phyloP scores from a whole-genome alignment of 2,329 filamentous ascomycete genomes.

The Hortaea sp. region DNA sequence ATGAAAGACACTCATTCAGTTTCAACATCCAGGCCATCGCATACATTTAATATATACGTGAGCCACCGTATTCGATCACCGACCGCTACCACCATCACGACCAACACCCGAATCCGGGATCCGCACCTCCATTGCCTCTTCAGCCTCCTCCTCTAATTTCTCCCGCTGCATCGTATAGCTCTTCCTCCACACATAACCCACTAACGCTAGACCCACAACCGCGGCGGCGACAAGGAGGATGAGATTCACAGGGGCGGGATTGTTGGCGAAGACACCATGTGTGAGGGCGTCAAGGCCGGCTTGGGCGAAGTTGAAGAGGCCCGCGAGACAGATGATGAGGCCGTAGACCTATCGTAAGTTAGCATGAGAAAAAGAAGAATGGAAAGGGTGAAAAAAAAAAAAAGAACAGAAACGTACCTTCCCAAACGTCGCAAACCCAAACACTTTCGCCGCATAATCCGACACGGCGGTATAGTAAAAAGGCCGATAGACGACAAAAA shows the following conservation, averaged over 20 bases:
- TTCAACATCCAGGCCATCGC: no score
- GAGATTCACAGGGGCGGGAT: slow-evolving; percentile 70
- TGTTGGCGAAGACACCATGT: slow-evolving; percentile 57
- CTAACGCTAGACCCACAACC: slow-evolving; percentile 54
- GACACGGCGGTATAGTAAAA: slow-evolving; percentile 85
- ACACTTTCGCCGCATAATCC: slow-evolving; percentile 84
- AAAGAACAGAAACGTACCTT: slow-evolving; percentile 33
- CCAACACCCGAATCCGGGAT: no score
- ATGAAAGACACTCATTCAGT: no score
- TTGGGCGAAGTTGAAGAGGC: slow-evolving; percentile 75
- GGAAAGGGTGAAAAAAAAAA: no score
- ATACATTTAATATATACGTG: no score
- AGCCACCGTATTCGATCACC: no score
- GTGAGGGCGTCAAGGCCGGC: slow-evolving; percentile 69
- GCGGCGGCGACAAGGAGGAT: slow-evolving; percentile 54
- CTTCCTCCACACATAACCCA: slow-evolving; percentile 53
- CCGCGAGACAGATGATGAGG: slow-evolving; percentile 75
- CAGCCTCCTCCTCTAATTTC: slow-evolving; percentile 34
- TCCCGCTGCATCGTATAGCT: slow-evolving; percentile 35
- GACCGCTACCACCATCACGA: no score
- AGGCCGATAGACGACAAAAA: slow-evolving; percentile 77
- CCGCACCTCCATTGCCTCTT: slow-evolving; percentile 27
- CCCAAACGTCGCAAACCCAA: slow-evolving; percentile 86
- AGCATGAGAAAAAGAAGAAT: no score
- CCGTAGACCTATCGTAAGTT: slow-evolving; percentile 56